These are phyloP conservation scores for Myrica gale DNA, from an alignment of 306 rosid genomes.

Conservation along the genomic window DNA sequence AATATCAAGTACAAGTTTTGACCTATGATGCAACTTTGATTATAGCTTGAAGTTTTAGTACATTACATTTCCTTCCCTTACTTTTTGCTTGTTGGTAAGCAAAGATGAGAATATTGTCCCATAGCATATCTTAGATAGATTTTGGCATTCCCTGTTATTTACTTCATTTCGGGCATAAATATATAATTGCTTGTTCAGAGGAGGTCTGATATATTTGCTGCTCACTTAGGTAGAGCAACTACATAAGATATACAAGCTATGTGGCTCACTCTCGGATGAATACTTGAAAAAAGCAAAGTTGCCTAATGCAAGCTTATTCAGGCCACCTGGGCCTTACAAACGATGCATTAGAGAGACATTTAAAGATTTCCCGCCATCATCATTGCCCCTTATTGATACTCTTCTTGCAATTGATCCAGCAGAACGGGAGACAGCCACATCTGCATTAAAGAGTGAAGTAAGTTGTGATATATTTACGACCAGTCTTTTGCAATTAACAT, in stretches of 20 bases:
- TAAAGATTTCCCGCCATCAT: conserved; percentile 75
- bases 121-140: neutral
- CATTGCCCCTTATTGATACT: conserved; percentile 70
- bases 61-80: neutral
- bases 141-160: neutral
- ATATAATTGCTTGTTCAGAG: neutral
- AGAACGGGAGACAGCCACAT: conserved; percentile 77
- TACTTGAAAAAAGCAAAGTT: conserved; percentile 82
- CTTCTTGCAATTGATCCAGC: conserved; percentile 92
- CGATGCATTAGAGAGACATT: conserved; percentile 68
- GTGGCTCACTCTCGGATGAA: conserved; percentile 96
- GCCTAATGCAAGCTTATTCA: conserved; percentile 85
- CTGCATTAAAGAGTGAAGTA: conserved; percentile 78
- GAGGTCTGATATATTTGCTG: conserved; percentile 28
- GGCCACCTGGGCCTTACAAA: conserved; percentile 82
- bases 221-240: conserved; percentile 81
- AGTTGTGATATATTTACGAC: conserved; percentile 27
- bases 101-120: neutral
- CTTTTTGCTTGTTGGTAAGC: neutral
- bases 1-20: neutral
- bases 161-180: conserved; percentile 3
- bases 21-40: neutral
- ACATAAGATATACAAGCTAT: conserved; percentile 90
- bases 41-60: neutral
- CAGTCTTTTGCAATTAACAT: conserved; percentile 17